phyloP scores from a whole-genome alignment of 1,139 yeast genomes.

The Ogataea hybrid region DNA sequence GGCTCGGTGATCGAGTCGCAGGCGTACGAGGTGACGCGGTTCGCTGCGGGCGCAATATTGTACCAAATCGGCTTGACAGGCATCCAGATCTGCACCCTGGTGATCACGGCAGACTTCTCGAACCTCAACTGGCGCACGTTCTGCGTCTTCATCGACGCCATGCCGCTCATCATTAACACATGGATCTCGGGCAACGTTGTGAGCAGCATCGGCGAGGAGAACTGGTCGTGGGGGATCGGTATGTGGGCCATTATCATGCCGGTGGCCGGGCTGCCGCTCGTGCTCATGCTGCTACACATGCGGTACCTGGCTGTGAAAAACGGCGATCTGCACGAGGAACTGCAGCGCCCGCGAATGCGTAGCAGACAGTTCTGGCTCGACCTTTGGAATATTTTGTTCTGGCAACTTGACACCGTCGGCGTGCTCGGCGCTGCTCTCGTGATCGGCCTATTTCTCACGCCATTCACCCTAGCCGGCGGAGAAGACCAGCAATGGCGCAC shows the following conservation, averaged over 20 bases:
- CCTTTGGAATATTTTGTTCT: constrained; percentile 34
- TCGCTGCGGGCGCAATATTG: constrained; percentile 71
- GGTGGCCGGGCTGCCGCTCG: constrained; percentile 55
- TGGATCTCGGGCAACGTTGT: constrained; percentile 69
- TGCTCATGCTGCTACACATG: constrained; percentile 56
- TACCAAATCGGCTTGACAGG: constrained; percentile 74
- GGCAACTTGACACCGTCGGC: constrained; percentile 58
- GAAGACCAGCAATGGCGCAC: constrained; percentile 45
- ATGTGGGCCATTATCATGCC: constrained; percentile 83
- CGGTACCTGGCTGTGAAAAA: constrained; percentile 47
- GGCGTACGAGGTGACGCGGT: constrained; percentile 60
- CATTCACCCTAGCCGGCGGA: constrained; percentile 63
- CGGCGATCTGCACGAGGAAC: constrained; percentile 40
- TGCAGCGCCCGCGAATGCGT: constrained; percentile 29
- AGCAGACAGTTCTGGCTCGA: constrained; percentile 29
- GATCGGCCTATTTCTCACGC: constrained; percentile 50
- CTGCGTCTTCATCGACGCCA: constrained; percentile 59
- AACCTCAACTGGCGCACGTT: constrained; percentile 68
- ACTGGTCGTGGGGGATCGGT: constrained; percentile 73
- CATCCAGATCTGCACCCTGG: constrained; percentile 49
- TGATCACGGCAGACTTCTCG: constrained; percentile 65
- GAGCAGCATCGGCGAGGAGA: constrained; percentile 32
- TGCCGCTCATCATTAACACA: constrained; percentile 71
- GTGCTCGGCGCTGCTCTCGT: constrained; percentile 46
- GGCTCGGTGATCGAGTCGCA: constrained; percentile 74